Evolutionary conservation across 371 early-diverging fungal species (phyloP), one percentile per base, ranked within the genome.

Genomic region (Mucor ambiguus): DNA sequence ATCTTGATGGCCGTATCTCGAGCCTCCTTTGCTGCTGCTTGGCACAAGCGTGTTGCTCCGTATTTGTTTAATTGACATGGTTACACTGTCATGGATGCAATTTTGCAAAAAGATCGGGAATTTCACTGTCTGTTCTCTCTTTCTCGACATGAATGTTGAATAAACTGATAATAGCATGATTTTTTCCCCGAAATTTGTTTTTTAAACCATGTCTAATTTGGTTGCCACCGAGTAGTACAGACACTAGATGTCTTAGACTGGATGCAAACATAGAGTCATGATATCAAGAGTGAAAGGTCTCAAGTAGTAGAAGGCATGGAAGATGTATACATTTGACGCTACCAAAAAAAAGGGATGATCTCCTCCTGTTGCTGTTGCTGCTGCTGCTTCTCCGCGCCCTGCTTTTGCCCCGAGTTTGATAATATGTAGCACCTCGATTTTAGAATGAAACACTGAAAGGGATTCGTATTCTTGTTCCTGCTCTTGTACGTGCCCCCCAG

Each of bases 21-120:
- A 59, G 59, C 32, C 22, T 65, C 18, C 30, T 65, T 18, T 65
- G 65, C 37, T 65, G 65, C 12, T 65, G 65, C n/a, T 48, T 44
- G 16, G 65, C 65, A 49, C 59, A 65, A 48, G 49, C 58, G 38
- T 65, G 65, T 18, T 65, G 65, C 30, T 41, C 41, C 22, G 28
- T 63, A 14, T 18, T 52, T 26, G 26, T 54, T 28, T 63, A 63
- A 49, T n/a, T 29, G 26, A 60, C 4, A 49, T 49, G 10, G 49
- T 49, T 26, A 49, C 49, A 49, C 49, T 49, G 12, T 0, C 0
- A 12, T 22, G 16, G 18, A 9, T 22, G 10, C 22, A 32, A 9
- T 57, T 57, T 18, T 38, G 18, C 38, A 26, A 35, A 32, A 30
- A 26, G 9, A 56, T 56, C 32, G 44, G 44, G n/a, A 44, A 44